Percentiles rank a stretch among this genome's conserved stretches.
Conservation (phyloP, 768 basidiomycete genomes). For the Cystobasidiopsis lactophilus region DNA sequence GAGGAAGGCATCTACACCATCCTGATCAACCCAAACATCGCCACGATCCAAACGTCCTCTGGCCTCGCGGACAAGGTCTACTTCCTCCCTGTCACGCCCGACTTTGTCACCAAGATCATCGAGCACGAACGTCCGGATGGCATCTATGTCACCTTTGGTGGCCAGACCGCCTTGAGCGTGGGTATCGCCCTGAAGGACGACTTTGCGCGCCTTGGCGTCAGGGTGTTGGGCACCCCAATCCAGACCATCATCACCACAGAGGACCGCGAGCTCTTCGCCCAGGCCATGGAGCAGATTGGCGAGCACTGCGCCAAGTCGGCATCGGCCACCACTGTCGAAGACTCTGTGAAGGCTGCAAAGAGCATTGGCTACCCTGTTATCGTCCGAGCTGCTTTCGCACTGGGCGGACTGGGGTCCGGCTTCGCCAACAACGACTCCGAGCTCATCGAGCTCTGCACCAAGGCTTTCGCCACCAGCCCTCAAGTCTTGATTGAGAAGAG, state of each 20-base stretch:
- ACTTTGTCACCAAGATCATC: slow-evolving; percentile 95
- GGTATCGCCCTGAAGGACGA: slow-evolving; percentile 97
- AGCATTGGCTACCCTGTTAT: slow-evolving; percentile 87
- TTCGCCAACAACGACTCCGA: slow-evolving; percentile 91
- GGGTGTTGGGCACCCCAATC: slow-evolving; percentile 89
- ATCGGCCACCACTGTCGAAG: slow-evolving; percentile 64
- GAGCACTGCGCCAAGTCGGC: slow-evolving; percentile 81
- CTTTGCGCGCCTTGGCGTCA: slow-evolving; percentile 66
- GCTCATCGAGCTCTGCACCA: slow-evolving; percentile 63
- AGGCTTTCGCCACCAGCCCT: slow-evolving; percentile 91
- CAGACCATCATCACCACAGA: slow-evolving; percentile 94
- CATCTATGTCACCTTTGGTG: slow-evolving; percentile 96
- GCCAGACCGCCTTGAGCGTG: slow-evolving; percentile 88
- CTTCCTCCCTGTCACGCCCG: slow-evolving; percentile 93
- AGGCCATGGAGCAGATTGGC: slow-evolving; percentile 84
- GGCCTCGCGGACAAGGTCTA: slow-evolving; percentile 98
- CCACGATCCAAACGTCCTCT: slow-evolving; percentile 90
- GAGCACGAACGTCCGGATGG: slow-evolving; percentile 97
- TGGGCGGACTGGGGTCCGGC: slow-evolving; percentile 84
- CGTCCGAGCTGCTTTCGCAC: slow-evolving; percentile 84
- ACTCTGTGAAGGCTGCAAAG: slow-evolving; percentile 59
- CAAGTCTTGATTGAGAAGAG: slow-evolving; percentile 98
- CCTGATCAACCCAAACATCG: slow-evolving; percentile 51
- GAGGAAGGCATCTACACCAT: slow-evolving; percentile 98
- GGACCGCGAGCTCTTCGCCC: slow-evolving; percentile 80